A percentile compares a stretch with the other conserved stretches of the same genome.
Conservation (phyloP, 1,139 yeast genomes). For the Geotrichum armillariae region DNA sequence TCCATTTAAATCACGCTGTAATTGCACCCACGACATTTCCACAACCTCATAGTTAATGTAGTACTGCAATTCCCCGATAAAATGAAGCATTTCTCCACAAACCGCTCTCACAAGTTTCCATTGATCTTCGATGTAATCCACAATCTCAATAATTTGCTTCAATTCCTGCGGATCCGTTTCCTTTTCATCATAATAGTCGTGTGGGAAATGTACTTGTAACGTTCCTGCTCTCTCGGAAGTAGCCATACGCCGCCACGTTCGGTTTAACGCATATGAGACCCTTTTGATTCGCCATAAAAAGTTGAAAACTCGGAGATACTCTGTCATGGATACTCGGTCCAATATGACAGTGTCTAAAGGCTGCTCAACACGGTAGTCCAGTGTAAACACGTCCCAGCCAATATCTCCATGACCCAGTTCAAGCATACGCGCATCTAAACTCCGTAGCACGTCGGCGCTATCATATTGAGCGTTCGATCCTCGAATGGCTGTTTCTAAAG, state of each 20-base stretch:
- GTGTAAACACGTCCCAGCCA: conserved; percentile 89
- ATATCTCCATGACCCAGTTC: conserved; percentile 62
- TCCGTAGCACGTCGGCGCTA: conserved; percentile 44
- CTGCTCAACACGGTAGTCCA: conserved; percentile 71
- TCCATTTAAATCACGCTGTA: conserved; percentile 33
- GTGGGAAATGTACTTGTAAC: conserved; percentile 3
- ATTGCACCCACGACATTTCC: conserved; percentile 42
- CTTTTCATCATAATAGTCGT: not conserved
- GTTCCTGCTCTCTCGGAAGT: conserved; percentile 27
- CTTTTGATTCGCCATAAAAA: conserved; percentile 80
- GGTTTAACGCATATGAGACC: conserved; percentile 52
- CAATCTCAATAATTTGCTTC: not conserved
- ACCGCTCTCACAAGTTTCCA: conserved; percentile 37
- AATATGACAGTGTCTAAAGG: conserved; percentile 46
- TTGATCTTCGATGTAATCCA: conserved; percentile 10
- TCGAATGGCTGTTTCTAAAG: conserved; percentile 65
- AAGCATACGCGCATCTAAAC: conserved; percentile 80
- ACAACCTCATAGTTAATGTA: conserved; percentile 43
- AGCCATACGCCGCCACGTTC: conserved; percentile 47
- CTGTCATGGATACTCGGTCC: conserved; percentile 46
- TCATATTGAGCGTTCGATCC: conserved; percentile 59
- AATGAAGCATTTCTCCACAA: conserved; percentile 41
- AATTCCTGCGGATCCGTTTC: not conserved
- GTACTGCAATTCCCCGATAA: conserved; percentile 41
- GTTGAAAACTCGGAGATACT: conserved; percentile 79